A percentile compares a stretch with the other conserved stretches of the same genome.
Evolutionary conservation across 345 rosid species (phyloP).

Genomic region (Eucalyptus marginata): DNA sequence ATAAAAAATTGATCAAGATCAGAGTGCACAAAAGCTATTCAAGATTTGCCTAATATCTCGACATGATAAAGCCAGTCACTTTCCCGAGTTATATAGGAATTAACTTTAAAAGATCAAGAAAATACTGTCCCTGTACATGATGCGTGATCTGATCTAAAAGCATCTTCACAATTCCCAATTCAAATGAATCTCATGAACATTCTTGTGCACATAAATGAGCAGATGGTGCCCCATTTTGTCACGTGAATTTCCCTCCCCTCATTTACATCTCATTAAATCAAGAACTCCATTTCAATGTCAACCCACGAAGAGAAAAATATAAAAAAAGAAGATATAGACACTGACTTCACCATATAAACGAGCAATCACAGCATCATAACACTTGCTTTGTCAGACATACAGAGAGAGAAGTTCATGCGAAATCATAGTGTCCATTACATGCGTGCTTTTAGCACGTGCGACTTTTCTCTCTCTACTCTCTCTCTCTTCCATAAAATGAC

Average conservation of each 20-base stretch:
- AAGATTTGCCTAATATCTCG: fast-evolving
- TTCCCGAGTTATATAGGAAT: fast-evolving
- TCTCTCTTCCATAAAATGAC: background rate
- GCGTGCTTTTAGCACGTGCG: background rate
- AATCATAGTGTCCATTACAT: background rate
- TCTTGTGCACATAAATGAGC: background rate
- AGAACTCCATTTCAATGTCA: background rate
- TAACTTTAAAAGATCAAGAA: background rate
- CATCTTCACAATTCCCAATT: background rate
- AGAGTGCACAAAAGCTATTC: background rate
- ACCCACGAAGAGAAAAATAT: background rate
- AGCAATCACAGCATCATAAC: background rate
- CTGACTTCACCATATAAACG: background rate
- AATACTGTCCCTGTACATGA: background rate
- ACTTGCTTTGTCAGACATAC: background rate
- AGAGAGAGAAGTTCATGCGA: background rate
- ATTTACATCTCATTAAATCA: background rate
- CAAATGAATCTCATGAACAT: background rate
- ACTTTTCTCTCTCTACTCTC: background rate
- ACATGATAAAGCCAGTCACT: background rate
- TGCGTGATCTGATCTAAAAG: background rate
- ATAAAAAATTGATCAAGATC: background rate
- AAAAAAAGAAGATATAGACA: background rate
- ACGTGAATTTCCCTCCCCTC: background rate
- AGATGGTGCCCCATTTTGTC: background rate